Conservation (phyloP, 768 basidiomycete species). For the Hypholoma fasciculare region DNA sequence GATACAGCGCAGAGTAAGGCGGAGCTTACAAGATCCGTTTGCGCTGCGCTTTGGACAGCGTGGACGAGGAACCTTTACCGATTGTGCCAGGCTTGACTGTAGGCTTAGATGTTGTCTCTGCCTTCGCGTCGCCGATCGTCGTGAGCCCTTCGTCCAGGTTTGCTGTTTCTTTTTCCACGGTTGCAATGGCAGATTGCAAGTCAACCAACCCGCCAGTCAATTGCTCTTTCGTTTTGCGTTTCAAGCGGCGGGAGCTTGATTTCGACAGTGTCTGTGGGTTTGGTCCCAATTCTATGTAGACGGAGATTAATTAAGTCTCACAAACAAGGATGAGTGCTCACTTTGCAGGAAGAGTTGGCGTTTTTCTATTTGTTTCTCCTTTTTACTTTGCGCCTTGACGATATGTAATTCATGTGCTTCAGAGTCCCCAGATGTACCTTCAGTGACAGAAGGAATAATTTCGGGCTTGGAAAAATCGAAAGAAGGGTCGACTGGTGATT, state of each 20-base stretch:
- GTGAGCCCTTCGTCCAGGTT: slow-evolving; percentile 15
- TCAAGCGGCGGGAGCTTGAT: slow-evolving; percentile 68
- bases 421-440: neutral
- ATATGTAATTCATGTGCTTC: neutral
- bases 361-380: slow-evolving; percentile 64
- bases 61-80: slow-evolving; percentile 59
- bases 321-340: slow-evolving; percentile 22
- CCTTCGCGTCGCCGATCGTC: slow-evolving; percentile 14
- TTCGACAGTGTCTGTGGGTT: slow-evolving; percentile 63
- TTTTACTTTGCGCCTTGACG: slow-evolving; percentile 44
- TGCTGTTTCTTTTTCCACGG: slow-evolving; percentile 39
- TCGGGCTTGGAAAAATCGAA: slow-evolving; percentile 19
- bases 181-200: slow-evolving; percentile 54
- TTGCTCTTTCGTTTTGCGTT: slow-evolving; percentile 67
- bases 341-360: slow-evolving; percentile 71
- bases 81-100: slow-evolving; percentile 51
- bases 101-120: slow-evolving; percentile 19
- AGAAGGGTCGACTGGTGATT: slow-evolving; percentile 21
- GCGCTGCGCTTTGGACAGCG: slow-evolving; percentile 65
- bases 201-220: slow-evolving; percentile 50
- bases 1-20: neutral
- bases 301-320: slow-evolving; percentile 7
- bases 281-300: slow-evolving; percentile 38
- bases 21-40: slow-evolving; percentile 64
- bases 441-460: neutral